Evolutionary conservation across 208 protist species (phyloP).

Genomic region (Trypanosomatidae sp.): DNA sequence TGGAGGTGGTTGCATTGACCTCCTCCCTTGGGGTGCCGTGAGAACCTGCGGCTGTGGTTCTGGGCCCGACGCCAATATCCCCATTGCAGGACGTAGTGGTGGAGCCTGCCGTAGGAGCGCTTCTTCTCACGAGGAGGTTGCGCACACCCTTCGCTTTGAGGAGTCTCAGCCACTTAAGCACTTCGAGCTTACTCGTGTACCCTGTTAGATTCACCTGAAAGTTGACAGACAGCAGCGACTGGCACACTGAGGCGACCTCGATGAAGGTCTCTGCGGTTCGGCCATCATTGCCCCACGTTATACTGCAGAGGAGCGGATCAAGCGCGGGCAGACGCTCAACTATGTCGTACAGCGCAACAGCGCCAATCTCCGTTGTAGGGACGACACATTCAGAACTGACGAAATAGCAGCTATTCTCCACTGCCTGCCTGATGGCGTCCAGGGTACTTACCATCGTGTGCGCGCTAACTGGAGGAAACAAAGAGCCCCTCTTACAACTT

Average conservation of each 20-base stretch:
- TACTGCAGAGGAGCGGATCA: conserved; percentile 89
- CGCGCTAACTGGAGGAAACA: neutral
- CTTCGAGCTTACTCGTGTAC: conserved; percentile 68
- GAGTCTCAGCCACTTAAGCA: conserved; percentile 63
- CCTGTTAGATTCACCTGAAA: conserved; percentile 95
- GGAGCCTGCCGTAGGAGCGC: neutral
- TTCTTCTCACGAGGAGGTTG: conserved; percentile 81
- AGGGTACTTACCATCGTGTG: conserved; percentile 66
- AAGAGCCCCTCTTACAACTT: neutral
- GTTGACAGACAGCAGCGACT: conserved; percentile 80
- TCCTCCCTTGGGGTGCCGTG: neutral
- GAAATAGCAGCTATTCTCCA: conserved; percentile 48
- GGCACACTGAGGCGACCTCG: conserved; percentile 69
- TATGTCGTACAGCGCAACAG: conserved; percentile 79
- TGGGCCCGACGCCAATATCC: neutral
- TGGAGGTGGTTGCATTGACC: neutral
- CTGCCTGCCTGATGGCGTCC: conserved; percentile 75
- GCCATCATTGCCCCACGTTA: conserved; percentile 94
- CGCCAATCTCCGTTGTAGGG: conserved; percentile 85
- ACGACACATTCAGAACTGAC: conserved; percentile 94
- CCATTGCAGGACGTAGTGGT: neutral
- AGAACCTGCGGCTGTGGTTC: neutral
- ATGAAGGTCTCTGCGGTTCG: conserved; percentile 77
- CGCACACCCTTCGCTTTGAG: conserved; percentile 83
- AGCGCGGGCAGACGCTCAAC: conserved; percentile 80